Evolutionary conservation across 164 flowering plant genomes (phyloP).

Genomic region (Kalanchoe fedtschenkoi): DNA sequence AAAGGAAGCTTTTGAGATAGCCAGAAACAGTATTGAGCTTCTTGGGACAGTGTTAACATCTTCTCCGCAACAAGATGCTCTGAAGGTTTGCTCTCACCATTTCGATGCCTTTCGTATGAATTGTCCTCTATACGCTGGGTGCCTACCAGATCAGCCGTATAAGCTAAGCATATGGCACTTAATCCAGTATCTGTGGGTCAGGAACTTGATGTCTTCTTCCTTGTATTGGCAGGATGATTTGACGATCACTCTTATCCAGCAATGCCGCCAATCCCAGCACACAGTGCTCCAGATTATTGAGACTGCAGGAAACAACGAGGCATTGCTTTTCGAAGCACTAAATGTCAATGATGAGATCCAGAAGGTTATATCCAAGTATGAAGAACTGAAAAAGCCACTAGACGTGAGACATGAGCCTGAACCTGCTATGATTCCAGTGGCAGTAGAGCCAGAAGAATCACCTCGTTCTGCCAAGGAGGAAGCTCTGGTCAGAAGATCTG

Average conservation of each 20-base stretch:
- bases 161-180: neutral
- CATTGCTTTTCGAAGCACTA: slow-evolving; percentile 90
- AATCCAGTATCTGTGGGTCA: neutral
- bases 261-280: slow-evolving; percentile 63
- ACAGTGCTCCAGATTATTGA: slow-evolving; percentile 75
- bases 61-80: slow-evolving; percentile 81
- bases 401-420: slow-evolving; percentile 33
- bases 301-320: slow-evolving; percentile 83
- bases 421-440: slow-evolving; percentile 90
- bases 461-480: slow-evolving; percentile 59
- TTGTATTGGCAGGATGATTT: slow-evolving; percentile 68
- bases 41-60: slow-evolving; percentile 84
- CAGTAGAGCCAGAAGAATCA: slow-evolving; percentile 88
- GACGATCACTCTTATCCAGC: slow-evolving; percentile 73
- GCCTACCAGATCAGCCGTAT: too few species aligned
- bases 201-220: slow-evolving; percentile 5
- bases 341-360: slow-evolving; percentile 89
- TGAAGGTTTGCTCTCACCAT: slow-evolving; percentile 34
- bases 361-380: slow-evolving; percentile 63
- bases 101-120: neutral
- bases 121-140: too few species aligned
- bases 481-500: slow-evolving; percentile 54
- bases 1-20: slow-evolving; percentile 93
- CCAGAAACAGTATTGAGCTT: slow-evolving; percentile 89
- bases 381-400: slow-evolving; percentile 52